Conservation (phyloP, 768 basidiomycete species). For the Podaxis carcinomalis region DNA sequence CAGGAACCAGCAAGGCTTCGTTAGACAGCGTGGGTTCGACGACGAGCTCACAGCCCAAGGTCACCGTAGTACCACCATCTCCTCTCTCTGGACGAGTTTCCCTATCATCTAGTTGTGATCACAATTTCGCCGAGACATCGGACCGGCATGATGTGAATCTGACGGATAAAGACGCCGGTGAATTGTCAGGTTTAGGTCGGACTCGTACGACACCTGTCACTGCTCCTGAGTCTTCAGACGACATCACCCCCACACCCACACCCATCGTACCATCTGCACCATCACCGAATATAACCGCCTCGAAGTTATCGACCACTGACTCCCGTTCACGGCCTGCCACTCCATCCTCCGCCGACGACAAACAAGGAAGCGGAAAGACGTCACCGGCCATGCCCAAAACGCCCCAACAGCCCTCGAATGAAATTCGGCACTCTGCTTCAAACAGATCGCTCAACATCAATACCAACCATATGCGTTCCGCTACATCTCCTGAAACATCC, state of each 20-base stretch:
- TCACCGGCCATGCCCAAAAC: constrained; percentile 8
- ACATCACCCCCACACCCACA: constrained; percentile 3
- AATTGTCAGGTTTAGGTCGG: constrained; percentile 7
- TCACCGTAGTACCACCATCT: constrained; percentile 6
- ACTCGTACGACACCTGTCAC: constrained; percentile 10
- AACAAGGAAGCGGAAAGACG: constrained; percentile 1
- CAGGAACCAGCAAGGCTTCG: not conserved
- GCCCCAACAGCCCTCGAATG: not conserved
- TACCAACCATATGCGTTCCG: constrained; percentile 22
- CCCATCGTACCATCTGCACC: not conserved
- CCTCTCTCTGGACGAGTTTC: constrained; percentile 1
- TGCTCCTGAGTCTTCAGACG: not conserved
- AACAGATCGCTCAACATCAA: constrained; percentile 5
- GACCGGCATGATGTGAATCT: constrained; percentile 10
- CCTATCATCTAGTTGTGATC: not conserved
- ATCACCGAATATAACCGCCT: not conserved
- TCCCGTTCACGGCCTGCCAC: not conserved
- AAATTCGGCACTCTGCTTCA: constrained; percentile 4
- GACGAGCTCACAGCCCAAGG: constrained; percentile 5
- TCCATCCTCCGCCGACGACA: not conserved
- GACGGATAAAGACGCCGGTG: not conserved
- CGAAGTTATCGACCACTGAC: not conserved
- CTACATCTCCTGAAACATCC: constrained; percentile 23
- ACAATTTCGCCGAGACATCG: not conserved
- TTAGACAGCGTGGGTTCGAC: not conserved